Evolutionary conservation across 2,329 filamentous ascomycete genomes (phyloP), one percentile per base, ranked within the genome.

Genomic region (Dactylellina leptospora): DNA sequence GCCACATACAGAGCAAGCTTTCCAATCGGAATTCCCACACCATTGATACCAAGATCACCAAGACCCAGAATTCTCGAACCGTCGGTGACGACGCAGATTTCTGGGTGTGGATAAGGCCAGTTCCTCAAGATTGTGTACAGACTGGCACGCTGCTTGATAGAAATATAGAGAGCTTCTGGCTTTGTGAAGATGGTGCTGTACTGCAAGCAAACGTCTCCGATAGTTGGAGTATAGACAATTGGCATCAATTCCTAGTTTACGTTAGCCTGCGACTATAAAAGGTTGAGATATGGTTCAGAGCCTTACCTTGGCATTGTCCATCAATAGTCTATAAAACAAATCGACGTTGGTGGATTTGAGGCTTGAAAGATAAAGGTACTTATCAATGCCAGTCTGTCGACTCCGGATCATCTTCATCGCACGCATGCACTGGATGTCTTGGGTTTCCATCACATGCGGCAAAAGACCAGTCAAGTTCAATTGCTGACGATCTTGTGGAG

Each of bases 81-180:
- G 80, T 99, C 95, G n/a, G 95, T 97, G 77, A 99, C 89, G 79
- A 96, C 93, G 78, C 93, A 96, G 79, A 99, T 99, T 81, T 97
- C 92, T 28, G 96, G 93, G 75, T 92, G 87, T 74, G 85, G 82
- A 80, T 95, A 89, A 25, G 92, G 92, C 95, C 95, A 99, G 81
- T 97, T 97, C 78, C 88, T 85, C 75, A 97, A 88, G 80, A 97
- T 93, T 45, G 90, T 89, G 77, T 88, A 87, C 75, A 97, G 90
- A 74, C 95, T 92, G 78, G 93, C 95, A 75, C 91, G 88, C 83
- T 99, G 93, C 81, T 92, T 91, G 81, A 91, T 97, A 70, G 93
- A 97, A 75, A 99, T 90, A 83, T 97, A 99, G 81, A 97, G 86
- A 75, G 90, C 92, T 84, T 97, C 95, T 23, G 95, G 93, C 76